Base-by-base conservation (phyloP, 805 yeast species). In the Teunomyces pallodes region DNA sequence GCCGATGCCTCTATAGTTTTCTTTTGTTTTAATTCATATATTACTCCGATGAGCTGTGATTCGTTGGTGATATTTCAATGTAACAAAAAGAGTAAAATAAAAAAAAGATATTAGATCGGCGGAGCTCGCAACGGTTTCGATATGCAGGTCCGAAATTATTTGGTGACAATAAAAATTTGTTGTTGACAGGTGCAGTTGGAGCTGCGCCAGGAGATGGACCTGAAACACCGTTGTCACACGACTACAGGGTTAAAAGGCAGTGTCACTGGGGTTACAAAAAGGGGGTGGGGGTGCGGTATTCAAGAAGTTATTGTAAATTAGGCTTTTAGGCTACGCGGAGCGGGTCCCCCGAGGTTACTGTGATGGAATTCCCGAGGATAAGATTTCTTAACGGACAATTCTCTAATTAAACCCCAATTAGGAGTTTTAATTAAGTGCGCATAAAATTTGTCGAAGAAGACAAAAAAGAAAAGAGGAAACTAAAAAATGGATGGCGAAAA, bases 11-110 rank as follows among this genome's bases (percentile, higher is more conserved):
- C 10, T 10, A 38, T 38, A 35, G 39, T 35, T 35, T 20, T 36
- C 8, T 38, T 26, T 20, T 38, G 41, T 38, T 38, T 38, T 38
- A 38, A 38, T 38, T 38, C 41, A 32, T 24, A 33, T 33, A 30
- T 28, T 41, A 29, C 16, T 40, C 43, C 32, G 30, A 24, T 13
- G 43, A 26, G 33, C 12, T 9, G 20, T n/a, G 43, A 40, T 40
- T 24, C 31, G 43, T 20, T 14, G 27, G 20, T 24, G 30, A 24
- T 40, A 12, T 20, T 20, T 20, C 6, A 20, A 20, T 20, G 24
- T 20, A 20, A 17, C 17, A 17, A 20, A 20, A 20, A 32, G 17
- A 32, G 13, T 32, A 32, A 32, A 14, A 14, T n/a, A 32, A 32
- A 4, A 32, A 16, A 14, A 8, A 32, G 17, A 8, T 13, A 7